Evolutionary conservation across 108 stramenopile genomes (phyloP).

Genomic region (Conticribra weissflogii): DNA sequence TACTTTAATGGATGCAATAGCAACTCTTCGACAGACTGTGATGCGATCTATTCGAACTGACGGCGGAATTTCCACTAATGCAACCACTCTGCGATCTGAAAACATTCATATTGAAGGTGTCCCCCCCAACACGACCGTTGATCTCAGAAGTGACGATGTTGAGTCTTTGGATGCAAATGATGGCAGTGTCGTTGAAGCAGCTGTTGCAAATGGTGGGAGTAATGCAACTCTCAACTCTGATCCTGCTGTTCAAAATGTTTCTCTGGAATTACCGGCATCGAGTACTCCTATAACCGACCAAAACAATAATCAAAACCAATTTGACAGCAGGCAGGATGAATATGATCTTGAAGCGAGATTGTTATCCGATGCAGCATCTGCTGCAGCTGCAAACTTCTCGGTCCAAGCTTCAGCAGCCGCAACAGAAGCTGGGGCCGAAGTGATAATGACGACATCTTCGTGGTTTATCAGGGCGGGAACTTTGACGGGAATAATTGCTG

Average conservation of each 20-base stretch:
- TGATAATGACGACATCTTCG: conserved; percentile 28
- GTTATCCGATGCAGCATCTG: conserved; percentile 41
- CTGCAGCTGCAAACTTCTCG: conserved; percentile 35
- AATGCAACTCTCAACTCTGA: background rate
- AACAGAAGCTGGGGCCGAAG: conserved; percentile 18
- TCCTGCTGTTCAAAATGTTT: conserved; percentile 13
- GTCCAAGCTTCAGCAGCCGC: conserved; percentile 34
- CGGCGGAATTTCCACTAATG: background rate
- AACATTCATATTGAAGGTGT: background rate
- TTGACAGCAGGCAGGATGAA: conserved; percentile 23
- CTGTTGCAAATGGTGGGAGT: background rate
- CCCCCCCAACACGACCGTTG: background rate
- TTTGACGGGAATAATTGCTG: conserved; percentile 38
- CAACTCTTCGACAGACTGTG: conserved; percentile 38
- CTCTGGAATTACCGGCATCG: conserved; percentile 31
- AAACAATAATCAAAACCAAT: conserved; percentile 28
- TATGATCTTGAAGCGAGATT: conserved; percentile 42
- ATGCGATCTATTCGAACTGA: background rate
- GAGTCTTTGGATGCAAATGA: background rate
- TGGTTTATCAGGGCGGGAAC: conserved; percentile 41
- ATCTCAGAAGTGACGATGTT: background rate
- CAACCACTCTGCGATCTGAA: background rate
- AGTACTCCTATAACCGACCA: conserved; percentile 10
- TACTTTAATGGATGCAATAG: conserved; percentile 41
- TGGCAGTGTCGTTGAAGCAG: background rate